A percentile compares a stretch with the other conserved stretches of the same genome.
Conservation (phyloP, 2,329 filamentous ascomycete species). For the Clonostachys chloroleuca region DNA sequence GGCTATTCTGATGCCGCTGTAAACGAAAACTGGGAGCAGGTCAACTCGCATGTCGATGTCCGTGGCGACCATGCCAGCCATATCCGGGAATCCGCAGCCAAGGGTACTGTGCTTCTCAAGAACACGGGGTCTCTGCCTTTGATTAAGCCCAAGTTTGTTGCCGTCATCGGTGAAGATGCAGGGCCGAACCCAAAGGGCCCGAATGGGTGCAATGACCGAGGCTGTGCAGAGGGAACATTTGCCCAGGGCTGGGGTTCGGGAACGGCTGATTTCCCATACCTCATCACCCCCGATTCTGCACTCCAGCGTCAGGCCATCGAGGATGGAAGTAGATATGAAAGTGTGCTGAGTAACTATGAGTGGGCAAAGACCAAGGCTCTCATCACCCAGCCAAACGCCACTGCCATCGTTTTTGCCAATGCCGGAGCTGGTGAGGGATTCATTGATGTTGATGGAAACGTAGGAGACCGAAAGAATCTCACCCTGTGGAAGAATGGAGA, state of each 20-base stretch:
- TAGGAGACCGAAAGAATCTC: conserved; percentile 87
- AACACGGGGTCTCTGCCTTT: conserved; percentile 75
- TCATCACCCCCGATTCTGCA: conserved; percentile 69
- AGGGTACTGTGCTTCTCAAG: conserved; percentile 86
- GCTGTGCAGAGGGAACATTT: conserved; percentile 55
- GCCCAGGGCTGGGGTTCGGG: conserved; percentile 81
- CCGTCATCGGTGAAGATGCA: conserved; percentile 79
- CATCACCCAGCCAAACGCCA: conserved; percentile 57
- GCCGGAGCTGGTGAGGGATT: conserved; percentile 83
- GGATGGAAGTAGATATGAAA: conserved; percentile 58
- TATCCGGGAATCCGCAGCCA: conserved; percentile 73
- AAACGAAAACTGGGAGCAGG: conserved; percentile 55
- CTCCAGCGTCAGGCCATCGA: conserved; percentile 58
- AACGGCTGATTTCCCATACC: conserved; percentile 68
- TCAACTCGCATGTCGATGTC: conserved; percentile 86
- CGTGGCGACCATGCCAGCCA: conserved; percentile 65
- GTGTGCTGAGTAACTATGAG: conserved; percentile 62
- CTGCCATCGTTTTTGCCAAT: conserved; percentile 86
- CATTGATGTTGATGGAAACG: conserved; percentile 77
- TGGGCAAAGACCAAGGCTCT: conserved; percentile 57
- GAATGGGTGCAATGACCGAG: conserved; percentile 72
- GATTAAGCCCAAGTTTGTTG: conserved; percentile 71
- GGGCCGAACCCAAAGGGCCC: conserved; percentile 70
- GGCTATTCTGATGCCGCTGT: conserved; percentile 64
- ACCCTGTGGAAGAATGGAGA: conserved; percentile 86